A percentile compares a stretch with the other conserved stretches of the same genome.
phyloP scores from a whole-genome alignment of 179 eudicot genomes.

The Gypsophila paniculata region DNA sequence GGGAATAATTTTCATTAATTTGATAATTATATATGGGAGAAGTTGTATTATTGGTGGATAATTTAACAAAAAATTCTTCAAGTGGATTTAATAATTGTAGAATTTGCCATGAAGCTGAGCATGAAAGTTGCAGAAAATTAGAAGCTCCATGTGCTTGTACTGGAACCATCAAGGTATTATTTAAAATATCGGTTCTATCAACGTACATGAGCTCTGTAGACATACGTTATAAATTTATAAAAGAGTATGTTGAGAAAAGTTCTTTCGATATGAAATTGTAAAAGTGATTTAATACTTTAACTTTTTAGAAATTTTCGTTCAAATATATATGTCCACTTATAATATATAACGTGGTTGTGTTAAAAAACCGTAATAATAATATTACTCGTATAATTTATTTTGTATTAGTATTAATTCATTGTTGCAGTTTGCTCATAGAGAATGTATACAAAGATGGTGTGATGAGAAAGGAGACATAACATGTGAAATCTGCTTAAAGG shows the following conservation, averaged over 20 bases:
- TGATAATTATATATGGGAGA: constrained; percentile 39
- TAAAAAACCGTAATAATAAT: too few relatives aligned
- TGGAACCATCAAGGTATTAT: constrained; percentile 75
- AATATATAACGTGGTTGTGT: too few relatives aligned
- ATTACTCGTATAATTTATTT: too few relatives aligned
- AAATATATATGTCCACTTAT: too few relatives aligned
- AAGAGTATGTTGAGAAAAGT: too few relatives aligned
- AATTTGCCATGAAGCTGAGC: constrained; percentile 86
- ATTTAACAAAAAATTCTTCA: constrained; percentile 26
- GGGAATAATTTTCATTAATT: too few relatives aligned
- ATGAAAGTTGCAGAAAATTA: constrained; percentile 51
- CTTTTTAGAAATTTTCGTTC: too few relatives aligned
- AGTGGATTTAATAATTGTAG: constrained; percentile 39
- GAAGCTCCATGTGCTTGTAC: constrained; percentile 91
- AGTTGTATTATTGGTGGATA: constrained; percentile 36
- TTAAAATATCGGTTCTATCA: too few relatives aligned
- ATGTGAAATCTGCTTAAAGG: constrained; percentile 94
- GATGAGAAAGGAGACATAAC: constrained; percentile 78
- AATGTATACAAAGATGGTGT: constrained; percentile 96
- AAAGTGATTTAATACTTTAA: too few relatives aligned
- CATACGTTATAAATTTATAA: too few relatives aligned
- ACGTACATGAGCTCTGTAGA: too few relatives aligned
- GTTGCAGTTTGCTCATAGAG: constrained; percentile 87
- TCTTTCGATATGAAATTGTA: too few relatives aligned
- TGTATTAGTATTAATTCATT: not conserved